Base-by-base conservation (phyloP, 805 yeast species). In the Candida verbasci region DNA sequence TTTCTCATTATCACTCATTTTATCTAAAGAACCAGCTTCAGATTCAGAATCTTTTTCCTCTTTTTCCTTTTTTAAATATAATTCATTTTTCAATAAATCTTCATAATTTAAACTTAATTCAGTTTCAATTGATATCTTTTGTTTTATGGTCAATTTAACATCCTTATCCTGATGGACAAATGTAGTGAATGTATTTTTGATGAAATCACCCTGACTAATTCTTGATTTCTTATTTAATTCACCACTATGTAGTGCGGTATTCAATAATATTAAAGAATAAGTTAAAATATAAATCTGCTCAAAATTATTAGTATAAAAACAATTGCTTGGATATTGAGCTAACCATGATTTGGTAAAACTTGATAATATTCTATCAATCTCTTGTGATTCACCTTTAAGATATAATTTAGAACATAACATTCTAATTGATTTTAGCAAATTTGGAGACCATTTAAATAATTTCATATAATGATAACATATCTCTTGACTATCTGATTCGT, bases 311-410 rank as follows among this genome's bases (percentile, higher is more conserved):
- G 72, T 76, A 52, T 65, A 70, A 52, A 65, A 78, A 29, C 66
- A 68, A 53, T 68, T 71, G 38, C 48, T 60, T 15, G 68, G 73
- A 60, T 64, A 76, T 62, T 56, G 72, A 20, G 54, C 54, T 16
- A 67, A 61, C 80, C 89, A 86, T 36, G 80, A 72, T 35, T 66
- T 65, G 14, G 93, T 74, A 50, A 85, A 80, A 3, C 80, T 70
- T 29, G 82, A 80, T 38, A 87, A 61, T 21, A 86, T 72, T 33
- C 85, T 70, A 56, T 86, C 93, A 35, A 86, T 78, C 49, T 82
- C 83, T 48, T 83, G 89, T 3, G 93, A 78, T 58, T 87, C 95
- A 6, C 91, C 95, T 50, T 78, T 77, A 48, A 87, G 69, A 57
- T 81, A 82, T n/a, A 86, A 52, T 45, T 70, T 74, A 25, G 72